Conservation (phyloP, 768 basidiomycete species). For the Podaxis rugospora region DNA sequence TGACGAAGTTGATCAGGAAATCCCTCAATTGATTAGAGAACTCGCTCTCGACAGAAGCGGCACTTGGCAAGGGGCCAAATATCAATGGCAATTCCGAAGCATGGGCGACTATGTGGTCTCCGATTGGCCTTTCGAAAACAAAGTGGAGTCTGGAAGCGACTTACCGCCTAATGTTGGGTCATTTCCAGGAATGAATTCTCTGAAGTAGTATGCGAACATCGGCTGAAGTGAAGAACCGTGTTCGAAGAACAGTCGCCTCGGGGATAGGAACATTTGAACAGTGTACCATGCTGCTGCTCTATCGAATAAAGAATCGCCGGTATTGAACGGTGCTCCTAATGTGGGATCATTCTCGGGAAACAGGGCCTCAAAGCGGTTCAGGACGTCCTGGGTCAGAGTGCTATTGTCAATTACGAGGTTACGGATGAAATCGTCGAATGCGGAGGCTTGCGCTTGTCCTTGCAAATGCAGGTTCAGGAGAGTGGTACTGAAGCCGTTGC, state of each 20-base stretch:
- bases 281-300: conserved; percentile 54
- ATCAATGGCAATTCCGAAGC: conserved; percentile 43
- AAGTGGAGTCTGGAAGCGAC: background rate
- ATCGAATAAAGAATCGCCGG: conserved; percentile 57
- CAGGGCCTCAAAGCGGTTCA: conserved; percentile 31
- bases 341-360: conserved; percentile 47
- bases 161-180: conserved; percentile 43
- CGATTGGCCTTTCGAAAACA: background rate
- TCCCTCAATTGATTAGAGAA: conserved; percentile 46
- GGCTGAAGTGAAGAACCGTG: conserved; percentile 42
- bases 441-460: conserved; percentile 33
- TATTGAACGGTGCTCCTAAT: conserved; percentile 49
- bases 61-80: conserved; percentile 41
- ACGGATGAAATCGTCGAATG: conserved; percentile 44
- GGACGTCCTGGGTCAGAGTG: conserved; percentile 37
- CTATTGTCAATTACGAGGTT: conserved; percentile 49
- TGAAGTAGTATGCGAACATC: conserved; percentile 51
- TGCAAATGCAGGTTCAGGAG: conserved; percentile 36
- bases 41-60: conserved; percentile 31
- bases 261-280: conserved; percentile 50
- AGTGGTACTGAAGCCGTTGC: conserved; percentile 36
- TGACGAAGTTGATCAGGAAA: conserved; percentile 54
- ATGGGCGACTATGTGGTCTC: conserved; percentile 35
- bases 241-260: conserved; percentile 46
- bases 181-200: conserved; percentile 54